phyloP scores from a whole-genome alignment of 139 green algal genomes.

The Dunaliella sp. region DNA sequence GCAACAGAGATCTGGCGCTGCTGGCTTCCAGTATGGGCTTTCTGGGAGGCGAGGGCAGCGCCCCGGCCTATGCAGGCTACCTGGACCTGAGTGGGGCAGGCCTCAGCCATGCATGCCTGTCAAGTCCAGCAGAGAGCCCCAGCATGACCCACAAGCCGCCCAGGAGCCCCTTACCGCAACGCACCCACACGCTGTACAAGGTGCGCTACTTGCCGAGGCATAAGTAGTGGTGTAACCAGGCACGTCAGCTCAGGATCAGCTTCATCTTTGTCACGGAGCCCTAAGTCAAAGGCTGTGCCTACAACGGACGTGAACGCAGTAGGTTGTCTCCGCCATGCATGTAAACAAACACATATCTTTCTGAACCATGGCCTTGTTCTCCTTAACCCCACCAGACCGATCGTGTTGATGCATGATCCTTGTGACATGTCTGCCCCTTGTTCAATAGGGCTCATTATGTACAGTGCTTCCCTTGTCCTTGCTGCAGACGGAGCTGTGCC shows the following conservation, averaged over 20 bases:
- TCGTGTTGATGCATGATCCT: no score
- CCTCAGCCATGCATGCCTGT: not conserved
- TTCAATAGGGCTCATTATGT: not conserved
- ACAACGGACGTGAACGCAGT: not conserved
- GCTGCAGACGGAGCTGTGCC: slow-evolving; percentile 88
- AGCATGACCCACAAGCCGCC: not conserved
- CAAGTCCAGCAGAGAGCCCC: not conserved
- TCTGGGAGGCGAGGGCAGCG: not conserved
- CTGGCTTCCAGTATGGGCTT: not conserved
- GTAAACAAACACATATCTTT: not conserved
- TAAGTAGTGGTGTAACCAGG: no score
- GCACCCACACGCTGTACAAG: slow-evolving; percentile 10
- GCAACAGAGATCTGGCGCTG: not conserved
- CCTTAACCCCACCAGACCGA: no score
- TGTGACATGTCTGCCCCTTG: not conserved
- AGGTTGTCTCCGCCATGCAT: not conserved
- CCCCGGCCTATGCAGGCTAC: not conserved
- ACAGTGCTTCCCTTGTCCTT: not conserved
- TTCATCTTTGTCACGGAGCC: no score
- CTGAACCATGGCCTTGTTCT: not conserved
- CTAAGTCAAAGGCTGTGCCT: not conserved
- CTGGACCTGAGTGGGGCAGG: not conserved
- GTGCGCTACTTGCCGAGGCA: not conserved
- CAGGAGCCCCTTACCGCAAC: not conserved
- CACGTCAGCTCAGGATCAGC: no score